Evolutionary conservation across 345 rosid genomes (phyloP), one percentile per base, ranked within the genome.

Genomic region (Eucalyptus lansdowneana): DNA sequence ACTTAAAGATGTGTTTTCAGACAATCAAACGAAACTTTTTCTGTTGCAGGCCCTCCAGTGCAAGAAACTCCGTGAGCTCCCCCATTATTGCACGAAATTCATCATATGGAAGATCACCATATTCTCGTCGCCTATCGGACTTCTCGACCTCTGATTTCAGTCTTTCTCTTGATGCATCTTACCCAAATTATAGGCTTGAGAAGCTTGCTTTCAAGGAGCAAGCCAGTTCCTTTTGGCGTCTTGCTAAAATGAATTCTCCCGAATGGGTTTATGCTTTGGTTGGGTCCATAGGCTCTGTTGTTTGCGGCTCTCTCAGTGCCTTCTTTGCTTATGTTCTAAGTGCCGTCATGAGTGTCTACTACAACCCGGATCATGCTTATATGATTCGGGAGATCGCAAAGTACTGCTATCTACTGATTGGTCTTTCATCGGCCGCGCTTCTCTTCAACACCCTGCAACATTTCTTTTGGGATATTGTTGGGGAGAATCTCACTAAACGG

Each of bases 81-180:
- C 99, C 99, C 3, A 97, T 97, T 88, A 97, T 97, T 72, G 94
- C 99, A 8, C 93, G 99, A 19, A 97, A 97, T 91, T 97, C 99
- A 3, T 97, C 99, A 0, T 97, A 97, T 90, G 99, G 99, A 17
- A 95, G 99, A 88, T 97, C 99, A 81, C 99, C 99, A 14, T 97
- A 96, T 88, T 97, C 99, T 6, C 95, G 99, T 80, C 93, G 99
- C 89, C 95, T 97, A 24, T 97, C 99, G 6, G 99, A 97, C 91
- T 97, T 97, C 93, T 97, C 99, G 40, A 97, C 99, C n/a, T 96
- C 99, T 44, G 99, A 97, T 93, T 97, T 97, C 83, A 95, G 96
- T 89, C 98, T 97, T 90, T 97, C 99, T 56, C 92, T 97, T 54
- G 99, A 97, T 88, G 97, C 94, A 80, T 86, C 94, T 13, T 92